A percentile compares a stretch with the other conserved stretches of the same genome.
phyloP scores from a whole-genome alignment of 352 stramenopile species.

The Aphanomyces invadans region DNA sequence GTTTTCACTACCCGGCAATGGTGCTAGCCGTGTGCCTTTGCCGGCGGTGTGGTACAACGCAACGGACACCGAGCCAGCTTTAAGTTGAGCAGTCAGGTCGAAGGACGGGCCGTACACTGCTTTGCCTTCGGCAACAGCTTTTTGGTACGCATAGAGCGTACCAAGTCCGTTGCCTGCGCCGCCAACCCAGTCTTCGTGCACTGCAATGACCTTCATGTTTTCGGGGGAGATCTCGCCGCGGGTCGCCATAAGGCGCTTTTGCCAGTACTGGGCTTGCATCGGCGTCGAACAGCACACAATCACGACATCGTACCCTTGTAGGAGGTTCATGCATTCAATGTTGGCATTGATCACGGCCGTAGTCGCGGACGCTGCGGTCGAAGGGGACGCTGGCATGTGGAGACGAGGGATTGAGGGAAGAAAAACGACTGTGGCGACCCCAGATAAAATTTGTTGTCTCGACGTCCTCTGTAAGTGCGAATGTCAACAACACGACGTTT shows the following conservation, averaged over 20 bases:
- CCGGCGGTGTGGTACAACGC: slow-evolving; percentile 97
- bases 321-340: slow-evolving; percentile 78
- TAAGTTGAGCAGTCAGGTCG: slow-evolving; percentile 80
- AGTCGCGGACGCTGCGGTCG: background rate
- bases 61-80: slow-evolving; percentile 73
- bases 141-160: slow-evolving; percentile 95
- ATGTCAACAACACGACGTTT: background rate
- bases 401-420: background rate
- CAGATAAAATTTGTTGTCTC: background rate
- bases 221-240: slow-evolving; percentile 68
- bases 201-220: slow-evolving; percentile 91
- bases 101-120: slow-evolving; percentile 58
- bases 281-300: slow-evolving; percentile 97
- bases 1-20: slow-evolving; percentile 94
- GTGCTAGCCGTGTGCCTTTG: slow-evolving; percentile 95
- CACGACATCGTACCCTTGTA: slow-evolving; percentile 92
- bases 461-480: background rate
- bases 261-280: slow-evolving; percentile 96
- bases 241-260: slow-evolving; percentile 87
- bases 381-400: background rate
- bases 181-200: slow-evolving; percentile 94
- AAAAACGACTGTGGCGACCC: background rate
- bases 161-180: slow-evolving; percentile 95
- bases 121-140: slow-evolving; percentile 84
- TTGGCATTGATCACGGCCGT: slow-evolving; percentile 30